Percentiles rank a stretch among this genome's conserved stretches.
These are phyloP conservation scores for Aspergillus sp. DNA, from an alignment of 2,329 filamentous ascomycete species.

Conservation along the genomic window DNA sequence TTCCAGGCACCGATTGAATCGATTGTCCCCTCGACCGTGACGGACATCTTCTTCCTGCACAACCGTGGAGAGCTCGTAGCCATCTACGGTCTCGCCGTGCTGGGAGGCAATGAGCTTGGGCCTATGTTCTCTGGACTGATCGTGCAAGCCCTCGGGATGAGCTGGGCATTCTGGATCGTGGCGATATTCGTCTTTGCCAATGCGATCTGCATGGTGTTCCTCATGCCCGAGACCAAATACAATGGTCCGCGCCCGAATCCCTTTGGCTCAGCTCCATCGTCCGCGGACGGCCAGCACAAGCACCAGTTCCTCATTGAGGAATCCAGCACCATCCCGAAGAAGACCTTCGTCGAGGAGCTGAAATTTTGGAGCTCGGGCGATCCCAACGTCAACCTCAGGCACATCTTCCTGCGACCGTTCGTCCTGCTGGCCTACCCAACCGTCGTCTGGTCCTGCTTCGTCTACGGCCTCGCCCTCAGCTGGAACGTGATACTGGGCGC, in stretches of 20 bases:
- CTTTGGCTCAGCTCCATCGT: not conserved
- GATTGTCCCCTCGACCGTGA: not conserved
- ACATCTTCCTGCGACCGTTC: constrained; percentile 3
- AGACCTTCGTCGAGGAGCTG: not conserved
- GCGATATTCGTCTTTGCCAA: constrained; percentile 3
- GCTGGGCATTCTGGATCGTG: constrained; percentile 7
- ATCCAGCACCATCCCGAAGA: not conserved
- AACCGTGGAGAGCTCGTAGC: not conserved
- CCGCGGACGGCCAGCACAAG: not conserved
- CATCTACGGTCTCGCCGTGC: not conserved
- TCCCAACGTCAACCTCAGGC: not conserved
- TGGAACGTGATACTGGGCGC: constrained; percentile 5
- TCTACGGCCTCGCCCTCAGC: constrained; percentile 4
- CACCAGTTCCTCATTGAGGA: not conserved
- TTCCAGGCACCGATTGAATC: constrained; percentile 1
- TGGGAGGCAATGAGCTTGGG: constrained; percentile 1
- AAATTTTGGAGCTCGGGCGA: not conserved
- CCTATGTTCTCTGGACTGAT: constrained; percentile 5
- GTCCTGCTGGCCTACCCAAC: constrained; percentile 2
- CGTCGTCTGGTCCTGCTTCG: constrained; percentile 4
- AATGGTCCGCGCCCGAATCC: not conserved
- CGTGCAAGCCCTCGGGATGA: constrained; percentile 3
- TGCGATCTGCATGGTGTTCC: constrained; percentile 2
- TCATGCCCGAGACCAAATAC: constrained; percentile 5
- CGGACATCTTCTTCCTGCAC: constrained; percentile 4